Evolutionary conservation across 371 early-diverging fungal genomes (phyloP).

Genomic region (Fennellomyces sp.): DNA sequence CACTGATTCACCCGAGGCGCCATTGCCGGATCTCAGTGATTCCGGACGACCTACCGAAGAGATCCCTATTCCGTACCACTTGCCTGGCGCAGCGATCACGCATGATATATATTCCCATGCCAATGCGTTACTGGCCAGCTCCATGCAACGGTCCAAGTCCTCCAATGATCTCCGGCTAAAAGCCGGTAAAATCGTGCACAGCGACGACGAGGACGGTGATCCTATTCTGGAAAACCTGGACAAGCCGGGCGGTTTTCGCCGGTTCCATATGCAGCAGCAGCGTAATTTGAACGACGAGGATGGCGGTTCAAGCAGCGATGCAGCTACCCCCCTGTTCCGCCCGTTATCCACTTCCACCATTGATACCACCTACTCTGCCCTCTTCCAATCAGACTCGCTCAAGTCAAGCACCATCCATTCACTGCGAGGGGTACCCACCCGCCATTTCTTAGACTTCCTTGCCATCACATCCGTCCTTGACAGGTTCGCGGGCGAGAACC

Average conservation of each 20-base stretch:
- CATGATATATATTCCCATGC: conserved; percentile 51
- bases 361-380: conserved; percentile 20
- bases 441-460: conserved; percentile 74
- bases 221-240: conserved; percentile 36
- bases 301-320: background rate
- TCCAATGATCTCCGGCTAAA: conserved; percentile 18
- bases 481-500: conserved; percentile 77
- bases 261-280: conserved; percentile 64
- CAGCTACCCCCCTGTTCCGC: conserved; percentile 23
- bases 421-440: conserved; percentile 21
- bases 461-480: conserved; percentile 63
- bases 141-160: conserved; percentile 29
- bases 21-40: background rate
- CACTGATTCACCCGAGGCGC: conserved; percentile 13
- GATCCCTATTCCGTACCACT: conserved; percentile 44
- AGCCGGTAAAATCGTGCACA: conserved; percentile 22
- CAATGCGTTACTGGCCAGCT: conserved; percentile 25
- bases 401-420: conserved; percentile 16
- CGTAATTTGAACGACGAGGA: conserved; percentile 6
- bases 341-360: conserved; percentile 30
- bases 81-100: conserved; percentile 49
- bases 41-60: conserved; percentile 18
- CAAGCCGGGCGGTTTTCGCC: conserved; percentile 76
- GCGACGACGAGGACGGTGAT: conserved; percentile 19
- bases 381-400: conserved; percentile 15